These are phyloP conservation scores for Isatis lusitanica DNA, from an alignment of 441 rosid species.

Conservation along the genomic window DNA sequence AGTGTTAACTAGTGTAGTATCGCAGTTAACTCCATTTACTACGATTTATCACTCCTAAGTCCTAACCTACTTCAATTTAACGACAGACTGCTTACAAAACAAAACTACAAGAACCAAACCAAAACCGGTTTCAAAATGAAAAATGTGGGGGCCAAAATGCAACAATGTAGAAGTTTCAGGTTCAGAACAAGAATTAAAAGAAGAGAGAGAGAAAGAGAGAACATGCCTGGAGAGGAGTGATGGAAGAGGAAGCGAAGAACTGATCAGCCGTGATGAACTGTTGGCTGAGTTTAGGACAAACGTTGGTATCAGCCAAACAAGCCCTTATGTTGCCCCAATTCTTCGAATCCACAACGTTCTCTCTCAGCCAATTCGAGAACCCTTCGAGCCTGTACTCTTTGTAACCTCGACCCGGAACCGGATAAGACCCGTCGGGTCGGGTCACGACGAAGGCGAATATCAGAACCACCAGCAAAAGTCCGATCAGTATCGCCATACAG, in stretches of 20 bases:
- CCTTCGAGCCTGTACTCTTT: constrained; percentile 57
- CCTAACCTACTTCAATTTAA: not conserved
- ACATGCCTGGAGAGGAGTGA: constrained; percentile 83
- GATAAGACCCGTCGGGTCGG: constrained; percentile 55
- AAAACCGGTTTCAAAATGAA: not conserved
- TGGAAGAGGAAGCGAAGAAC: constrained; percentile 53
- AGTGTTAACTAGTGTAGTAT: not conserved
- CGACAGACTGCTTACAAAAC: not conserved
- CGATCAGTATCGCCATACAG: constrained; percentile 66
- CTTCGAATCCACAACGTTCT: constrained; percentile 47
- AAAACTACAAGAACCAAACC: not conserved
- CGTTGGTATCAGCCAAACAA: constrained; percentile 53
- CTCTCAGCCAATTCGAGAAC: constrained; percentile 53
- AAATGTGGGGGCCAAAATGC: not conserved
- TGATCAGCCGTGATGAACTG: constrained; percentile 64
- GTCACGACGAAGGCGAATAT: constrained; percentile 64
- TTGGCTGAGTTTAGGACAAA: constrained; percentile 51
- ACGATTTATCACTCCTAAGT: not conserved
- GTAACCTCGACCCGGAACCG: constrained; percentile 51
- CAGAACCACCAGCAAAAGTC: constrained; percentile 49
- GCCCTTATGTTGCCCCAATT: constrained; percentile 56
- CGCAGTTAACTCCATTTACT: not conserved
- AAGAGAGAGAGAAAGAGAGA: not conserved
- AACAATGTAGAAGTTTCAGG: not conserved
- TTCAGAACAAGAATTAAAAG: not conserved